These are phyloP conservation scores for Saitozyma sp. DNA, from an alignment of 768 basidiomycete genomes.

Conservation along the genomic window DNA sequence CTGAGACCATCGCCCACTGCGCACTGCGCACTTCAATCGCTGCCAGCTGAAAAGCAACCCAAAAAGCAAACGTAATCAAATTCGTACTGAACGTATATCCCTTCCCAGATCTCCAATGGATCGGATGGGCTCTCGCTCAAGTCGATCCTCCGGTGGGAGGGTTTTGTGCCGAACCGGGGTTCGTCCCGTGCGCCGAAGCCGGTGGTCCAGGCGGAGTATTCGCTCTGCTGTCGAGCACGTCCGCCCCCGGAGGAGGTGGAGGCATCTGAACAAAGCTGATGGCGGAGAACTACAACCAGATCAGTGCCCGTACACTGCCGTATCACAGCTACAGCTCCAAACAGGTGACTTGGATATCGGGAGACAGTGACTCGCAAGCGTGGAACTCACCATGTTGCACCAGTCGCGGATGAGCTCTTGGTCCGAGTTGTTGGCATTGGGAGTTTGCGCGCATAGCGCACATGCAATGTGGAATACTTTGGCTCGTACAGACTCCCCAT, in stretches of 20 bases:
- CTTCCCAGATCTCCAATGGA: too few species aligned
- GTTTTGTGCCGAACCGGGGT: too few species aligned
- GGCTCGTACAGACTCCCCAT: conserved; percentile 43
- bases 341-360: not conserved
- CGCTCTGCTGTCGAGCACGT: conserved; percentile 27
- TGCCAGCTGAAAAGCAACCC: too few species aligned
- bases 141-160: too few species aligned
- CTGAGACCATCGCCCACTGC: too few species aligned
- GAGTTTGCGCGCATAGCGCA: conserved; percentile 30
- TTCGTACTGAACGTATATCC: too few species aligned
- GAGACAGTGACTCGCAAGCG: not conserved
- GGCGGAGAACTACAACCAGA: conserved; percentile 33
- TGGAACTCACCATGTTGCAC: conserved; percentile 43
- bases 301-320: not conserved
- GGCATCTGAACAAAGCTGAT: conserved; percentile 49
- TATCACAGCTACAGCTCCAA: not conserved
- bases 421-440: conserved; percentile 17
- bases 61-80: too few species aligned
- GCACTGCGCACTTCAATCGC: too few species aligned
- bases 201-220: conserved; percentile 12
- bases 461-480: conserved; percentile 48
- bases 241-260: conserved; percentile 31
- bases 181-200: not conserved
- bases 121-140: too few species aligned
- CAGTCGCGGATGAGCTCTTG: conserved; percentile 42